phyloP scores from a whole-genome alignment of 805 yeast species.

The Hanseniaspora jakobsenii region DNA sequence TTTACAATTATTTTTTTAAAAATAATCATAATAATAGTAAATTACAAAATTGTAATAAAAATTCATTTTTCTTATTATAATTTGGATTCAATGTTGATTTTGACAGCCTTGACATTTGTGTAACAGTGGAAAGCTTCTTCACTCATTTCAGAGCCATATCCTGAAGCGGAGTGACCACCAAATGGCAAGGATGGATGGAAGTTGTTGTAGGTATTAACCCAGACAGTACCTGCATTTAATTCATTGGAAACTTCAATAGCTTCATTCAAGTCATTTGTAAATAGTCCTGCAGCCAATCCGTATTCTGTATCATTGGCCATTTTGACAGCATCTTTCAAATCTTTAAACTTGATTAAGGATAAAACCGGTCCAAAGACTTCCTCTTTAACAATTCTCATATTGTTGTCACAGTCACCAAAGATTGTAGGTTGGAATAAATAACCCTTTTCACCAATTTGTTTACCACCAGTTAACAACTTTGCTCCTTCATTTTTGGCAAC shows the following conservation, averaged over 20 bases:
- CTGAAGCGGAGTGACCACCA: slow-evolving; percentile 82
- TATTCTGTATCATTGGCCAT: slow-evolving; percentile 66
- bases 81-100: slow-evolving; percentile 31
- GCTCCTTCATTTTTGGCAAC: slow-evolving; percentile 58
- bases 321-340: slow-evolving; percentile 61
- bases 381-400: slow-evolving; percentile 67
- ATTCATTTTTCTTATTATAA: slow-evolving; percentile 29
- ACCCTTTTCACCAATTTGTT: slow-evolving; percentile 57
- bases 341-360: slow-evolving; percentile 57
- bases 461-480: slow-evolving; percentile 70
- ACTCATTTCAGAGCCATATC: slow-evolving; percentile 87
- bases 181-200: slow-evolving; percentile 80
- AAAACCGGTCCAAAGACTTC: slow-evolving; percentile 90
- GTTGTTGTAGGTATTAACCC: slow-evolving; percentile 78
- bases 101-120: slow-evolving; percentile 72
- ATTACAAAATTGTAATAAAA: too few species aligned
- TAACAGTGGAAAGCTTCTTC: slow-evolving; percentile 72
- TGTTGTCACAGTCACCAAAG: slow-evolving; percentile 66
- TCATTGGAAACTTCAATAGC: slow-evolving; percentile 56
- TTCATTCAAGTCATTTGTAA: slow-evolving; percentile 55
- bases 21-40: neutral
- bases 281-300: slow-evolving; percentile 83
- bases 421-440: slow-evolving; percentile 71
- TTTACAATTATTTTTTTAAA: too few species aligned
- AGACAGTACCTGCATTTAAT: slow-evolving; percentile 67